Evolutionary conservation across 768 basidiomycete genomes (phyloP), one percentile per base, ranked within the genome.

Genomic region (Rhizopogon vinicolor): DNA sequence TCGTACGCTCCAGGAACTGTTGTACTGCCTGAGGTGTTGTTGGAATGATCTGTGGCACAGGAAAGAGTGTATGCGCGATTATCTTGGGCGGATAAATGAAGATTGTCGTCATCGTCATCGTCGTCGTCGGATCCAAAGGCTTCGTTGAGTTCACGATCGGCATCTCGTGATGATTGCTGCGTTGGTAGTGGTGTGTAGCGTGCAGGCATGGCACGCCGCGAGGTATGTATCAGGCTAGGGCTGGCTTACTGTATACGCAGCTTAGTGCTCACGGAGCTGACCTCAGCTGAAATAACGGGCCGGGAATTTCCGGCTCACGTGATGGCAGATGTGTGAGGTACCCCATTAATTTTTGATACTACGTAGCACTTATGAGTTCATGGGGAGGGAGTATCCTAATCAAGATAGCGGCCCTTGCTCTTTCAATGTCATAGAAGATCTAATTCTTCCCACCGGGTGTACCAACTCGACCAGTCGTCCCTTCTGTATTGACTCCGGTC

Each of bases 101-200:
- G 10, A 6, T 29, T 51, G n/a, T 62, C 60, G 53, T 75, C 67
- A 10, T 62, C 60, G 53, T 75, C 67, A 10, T 71, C 66, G 8
- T 79, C 76, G 28, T 81, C 77, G 54, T 85, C 83, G 33, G 79
- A 77, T 5, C 75, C 87, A 60, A 93, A 93, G 1, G 91, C 86
- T 31, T 85, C 90, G 62, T 89, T 82, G 65, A 93, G 81, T 69
- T 92, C 90, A 59, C 79, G 75, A 51, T 77, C 75, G 28, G 73
- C 73, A 51, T 72, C 68, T 45, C 75, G 76, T 43, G 75, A 69
- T 66, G 75, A 74, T 41, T 68, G 74, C 46, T 71, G 74, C 64
- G 77, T 80, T 45, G 79, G 77, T 18, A 86, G 70, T 33, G 78
- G 76, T 18, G 80, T 69, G 63, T 87, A 87, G 35, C 77, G 75